phyloP scores from a whole-genome alignment of 176 grass and related monocot species.

The Triticum urartu region DNA sequence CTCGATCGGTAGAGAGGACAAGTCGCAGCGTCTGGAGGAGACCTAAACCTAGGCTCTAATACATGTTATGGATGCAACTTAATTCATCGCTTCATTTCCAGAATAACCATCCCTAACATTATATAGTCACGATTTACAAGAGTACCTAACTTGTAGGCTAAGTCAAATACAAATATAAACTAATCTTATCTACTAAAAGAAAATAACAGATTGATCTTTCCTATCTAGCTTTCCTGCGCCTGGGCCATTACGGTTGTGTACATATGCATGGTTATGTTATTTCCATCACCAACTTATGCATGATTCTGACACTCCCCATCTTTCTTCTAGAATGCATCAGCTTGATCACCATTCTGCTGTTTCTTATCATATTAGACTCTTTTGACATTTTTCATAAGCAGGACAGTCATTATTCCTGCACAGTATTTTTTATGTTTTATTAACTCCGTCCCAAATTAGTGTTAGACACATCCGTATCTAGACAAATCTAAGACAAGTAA shows the following conservation, averaged over 20 bases:
- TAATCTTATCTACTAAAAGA: too few species aligned
- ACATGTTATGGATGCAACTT: too few species aligned
- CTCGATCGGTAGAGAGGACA: too few species aligned
- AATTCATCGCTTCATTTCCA: background rate
- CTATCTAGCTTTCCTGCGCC: background rate
- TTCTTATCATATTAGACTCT: background rate
- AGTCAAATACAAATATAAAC: background rate
- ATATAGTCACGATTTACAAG: background rate
- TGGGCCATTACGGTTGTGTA: background rate
- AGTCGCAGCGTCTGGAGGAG: too few species aligned
- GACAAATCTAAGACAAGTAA: too few species aligned
- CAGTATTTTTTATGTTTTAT: background rate
- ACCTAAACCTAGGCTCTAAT: too few species aligned
- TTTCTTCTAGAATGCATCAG: background rate
- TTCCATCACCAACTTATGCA: conserved; percentile 3
- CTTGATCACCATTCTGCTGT: background rate
- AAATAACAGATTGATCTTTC: background rate
- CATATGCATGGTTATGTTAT: background rate
- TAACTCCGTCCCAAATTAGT: background rate
- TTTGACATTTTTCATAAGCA: background rate
- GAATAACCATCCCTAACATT: background rate
- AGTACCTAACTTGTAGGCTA: background rate
- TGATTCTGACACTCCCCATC: conserved; percentile 5
- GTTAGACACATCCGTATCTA: too few species aligned
- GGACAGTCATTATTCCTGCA: background rate